Base-by-base conservation (phyloP, 2,329 filamentous ascomycete species). In the Aureobasidium sp. region DNA sequence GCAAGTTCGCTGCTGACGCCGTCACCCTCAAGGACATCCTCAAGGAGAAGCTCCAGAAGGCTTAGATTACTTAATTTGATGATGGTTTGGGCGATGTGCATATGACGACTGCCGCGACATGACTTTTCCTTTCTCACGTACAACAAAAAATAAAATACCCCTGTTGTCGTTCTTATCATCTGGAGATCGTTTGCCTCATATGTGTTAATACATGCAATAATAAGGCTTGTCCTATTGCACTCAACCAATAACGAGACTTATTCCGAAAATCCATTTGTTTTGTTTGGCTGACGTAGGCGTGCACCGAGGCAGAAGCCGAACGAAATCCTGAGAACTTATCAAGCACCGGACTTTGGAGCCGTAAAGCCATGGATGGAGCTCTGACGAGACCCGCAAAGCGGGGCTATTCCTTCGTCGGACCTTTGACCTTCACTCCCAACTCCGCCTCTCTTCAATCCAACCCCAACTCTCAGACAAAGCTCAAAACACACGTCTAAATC, bases 1-100 rank as follows among this genome's bases (percentile, higher is more conserved):
- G 90, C 84, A 97, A 97, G 83, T 99, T 99, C 74, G 93, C 94
- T 64, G 94, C 94, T 70, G 94, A 99, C 74, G 92, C 94, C 69
- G 81, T 92, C 68, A 96, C 91, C 64, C 87, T 99, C 71, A 97
- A 97, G 89, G 84, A 85, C 67, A 92, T 96, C 73, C 84, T 99
- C 74, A 88, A 88, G 84, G 78, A 86, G 79, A 97, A 97, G 90
- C 83, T 97, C 71, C 72, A 64, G 62, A 56, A 65, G 51, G 61
- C 61, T 46, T 62, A 62, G 52, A 55, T 39, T 15, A 23, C 20
- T 58, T 41, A 52, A 44, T 27, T 12, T 52, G 53, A 46, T 34
- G 61, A 50, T 47, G 41, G 15, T 39, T 47, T 15, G 29, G 37
- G 51, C 13, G n/a, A 56, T 56, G 51, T 48, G 60, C 60, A 62